Evolutionary conservation across 176 grass and related monocot species (phyloP).

Genomic region (Zoysia japonica): DNA sequence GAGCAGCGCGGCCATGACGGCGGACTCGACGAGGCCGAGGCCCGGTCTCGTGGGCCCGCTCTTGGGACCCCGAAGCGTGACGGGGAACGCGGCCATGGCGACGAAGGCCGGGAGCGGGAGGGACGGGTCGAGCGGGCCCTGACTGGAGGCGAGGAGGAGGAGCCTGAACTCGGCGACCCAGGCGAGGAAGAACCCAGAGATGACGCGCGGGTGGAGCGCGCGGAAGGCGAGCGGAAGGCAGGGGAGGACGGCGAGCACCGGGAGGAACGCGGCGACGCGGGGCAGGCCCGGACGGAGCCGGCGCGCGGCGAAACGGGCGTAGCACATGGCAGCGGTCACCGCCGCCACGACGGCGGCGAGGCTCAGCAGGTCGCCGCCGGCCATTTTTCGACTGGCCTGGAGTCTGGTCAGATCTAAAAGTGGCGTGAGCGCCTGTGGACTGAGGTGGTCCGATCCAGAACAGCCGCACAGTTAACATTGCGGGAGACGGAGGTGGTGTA

Average conservation of each 20-base stretch:
- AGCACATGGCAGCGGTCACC: conserved; percentile 44
- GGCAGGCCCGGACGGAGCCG: conserved; percentile 45
- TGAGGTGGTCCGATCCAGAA: neutral
- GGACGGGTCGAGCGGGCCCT: conserved; percentile 49
- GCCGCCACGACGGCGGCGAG: conserved; percentile 32
- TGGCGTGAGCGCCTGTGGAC: neutral
- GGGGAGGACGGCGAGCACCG: conserved; percentile 45
- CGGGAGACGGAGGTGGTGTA: too few relatives aligned
- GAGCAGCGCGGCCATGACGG: conserved; percentile 51
- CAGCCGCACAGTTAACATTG: too few relatives aligned
- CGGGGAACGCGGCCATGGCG: conserved; percentile 41
- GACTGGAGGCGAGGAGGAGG: conserved; percentile 51
- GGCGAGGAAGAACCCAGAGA: conserved; percentile 69
- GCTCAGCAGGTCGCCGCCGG: conserved; percentile 33
- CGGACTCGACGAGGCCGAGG: neutral
- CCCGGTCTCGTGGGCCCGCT: neutral
- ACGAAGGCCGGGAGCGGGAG: conserved; percentile 54
- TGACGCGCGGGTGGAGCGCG: conserved; percentile 48
- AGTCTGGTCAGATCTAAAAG: neutral
- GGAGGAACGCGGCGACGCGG: conserved; percentile 53
- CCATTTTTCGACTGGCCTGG: neutral
- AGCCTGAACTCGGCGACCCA: conserved; percentile 69
- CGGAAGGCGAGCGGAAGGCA: conserved; percentile 56
- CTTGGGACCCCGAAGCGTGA: conserved; percentile 23
- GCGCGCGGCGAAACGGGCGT: conserved; percentile 43